Conservation (phyloP, 2,329 filamentous ascomycete species). For the Westerdykella ornata region DNA sequence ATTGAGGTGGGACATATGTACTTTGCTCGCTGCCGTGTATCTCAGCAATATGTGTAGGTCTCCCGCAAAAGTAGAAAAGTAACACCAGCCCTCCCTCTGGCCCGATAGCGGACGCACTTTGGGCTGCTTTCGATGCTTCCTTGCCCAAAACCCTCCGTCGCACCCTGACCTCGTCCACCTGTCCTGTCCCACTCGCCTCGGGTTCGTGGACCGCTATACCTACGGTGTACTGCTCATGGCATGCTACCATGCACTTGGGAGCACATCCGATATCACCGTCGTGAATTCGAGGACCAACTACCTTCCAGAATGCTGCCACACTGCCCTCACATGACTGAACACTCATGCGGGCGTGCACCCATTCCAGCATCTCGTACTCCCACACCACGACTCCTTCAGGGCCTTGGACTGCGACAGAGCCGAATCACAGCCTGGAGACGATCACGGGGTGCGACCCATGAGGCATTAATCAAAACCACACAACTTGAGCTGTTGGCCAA, state of each 20-base stretch:
- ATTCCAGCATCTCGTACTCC: conserved; percentile 19
- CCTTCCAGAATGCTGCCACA: conserved; percentile 18
- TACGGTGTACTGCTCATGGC: conserved; percentile 23
- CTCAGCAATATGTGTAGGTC: no score
- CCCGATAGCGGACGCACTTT: conserved; percentile 9
- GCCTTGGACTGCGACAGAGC: conserved; percentile 13
- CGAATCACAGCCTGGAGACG: conserved; percentile 30
- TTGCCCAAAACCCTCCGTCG: conserved; percentile 1
- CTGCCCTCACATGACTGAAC: conserved; percentile 31
- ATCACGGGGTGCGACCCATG: conserved; percentile 16
- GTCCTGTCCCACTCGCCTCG: conserved; percentile 5
- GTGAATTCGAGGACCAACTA: conserved; percentile 25
- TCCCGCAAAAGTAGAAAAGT: neutral
- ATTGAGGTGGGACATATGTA: no score
- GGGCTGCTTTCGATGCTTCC: conserved; percentile 12
- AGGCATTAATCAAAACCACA: conserved; percentile 15
- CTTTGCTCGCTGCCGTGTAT: no score
- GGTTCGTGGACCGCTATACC: conserved; percentile 11
- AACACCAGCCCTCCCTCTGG: neutral
- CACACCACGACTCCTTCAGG: conserved; percentile 17
- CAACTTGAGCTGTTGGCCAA: conserved; percentile 18
- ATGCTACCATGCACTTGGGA: conserved; percentile 12
- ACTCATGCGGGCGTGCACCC: conserved; percentile 23
- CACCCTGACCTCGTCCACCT: neutral
- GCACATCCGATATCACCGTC: conserved; percentile 19